Percentiles rank a stretch among this genome's conserved stretches.
These are phyloP conservation scores for Chamaenerion angustifolium DNA, from an alignment of 345 rosid genomes.

Conservation along the genomic window DNA sequence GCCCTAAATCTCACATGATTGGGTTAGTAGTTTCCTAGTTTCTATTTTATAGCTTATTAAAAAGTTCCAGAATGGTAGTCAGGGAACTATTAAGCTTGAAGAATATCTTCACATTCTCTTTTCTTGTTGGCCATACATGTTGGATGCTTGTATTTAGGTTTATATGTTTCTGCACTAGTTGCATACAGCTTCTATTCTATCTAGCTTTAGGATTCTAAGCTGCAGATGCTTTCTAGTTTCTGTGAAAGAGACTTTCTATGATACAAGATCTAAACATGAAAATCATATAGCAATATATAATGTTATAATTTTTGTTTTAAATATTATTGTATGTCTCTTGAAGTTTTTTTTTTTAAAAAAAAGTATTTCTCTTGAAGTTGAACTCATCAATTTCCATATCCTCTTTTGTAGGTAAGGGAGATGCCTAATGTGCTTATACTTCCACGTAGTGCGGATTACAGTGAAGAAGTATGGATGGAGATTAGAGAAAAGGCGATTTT, in stretches of 20 bases:
- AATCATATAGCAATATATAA: background rate
- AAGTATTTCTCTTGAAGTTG: background rate
- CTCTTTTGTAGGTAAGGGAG: constrained; percentile 64
- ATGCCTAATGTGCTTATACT: constrained; percentile 96
- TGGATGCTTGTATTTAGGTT: background rate
- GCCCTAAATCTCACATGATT: too few relatives aligned
- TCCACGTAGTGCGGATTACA: constrained; percentile 97
- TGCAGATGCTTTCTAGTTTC: background rate
- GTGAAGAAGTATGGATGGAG: constrained; percentile 99
- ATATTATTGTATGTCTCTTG: background rate
- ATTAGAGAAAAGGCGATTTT: constrained; percentile 82
- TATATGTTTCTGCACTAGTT: background rate
- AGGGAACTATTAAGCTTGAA: too few relatives aligned
- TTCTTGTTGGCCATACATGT: background rate
- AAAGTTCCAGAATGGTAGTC: too few relatives aligned
- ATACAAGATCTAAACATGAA: background rate
- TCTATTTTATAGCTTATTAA: too few relatives aligned
- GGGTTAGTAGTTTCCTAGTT: too few relatives aligned
- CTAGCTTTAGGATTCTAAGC: too few relatives aligned
- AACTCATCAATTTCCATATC: background rate
- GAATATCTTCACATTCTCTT: too few relatives aligned
- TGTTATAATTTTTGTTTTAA: background rate
- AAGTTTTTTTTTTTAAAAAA: too few relatives aligned
- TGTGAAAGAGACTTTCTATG: too few relatives aligned
- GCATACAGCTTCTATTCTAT: background rate